Evolutionary conservation across 257 asterid genomes (phyloP).

Genomic region (Prunella vulgaris): DNA sequence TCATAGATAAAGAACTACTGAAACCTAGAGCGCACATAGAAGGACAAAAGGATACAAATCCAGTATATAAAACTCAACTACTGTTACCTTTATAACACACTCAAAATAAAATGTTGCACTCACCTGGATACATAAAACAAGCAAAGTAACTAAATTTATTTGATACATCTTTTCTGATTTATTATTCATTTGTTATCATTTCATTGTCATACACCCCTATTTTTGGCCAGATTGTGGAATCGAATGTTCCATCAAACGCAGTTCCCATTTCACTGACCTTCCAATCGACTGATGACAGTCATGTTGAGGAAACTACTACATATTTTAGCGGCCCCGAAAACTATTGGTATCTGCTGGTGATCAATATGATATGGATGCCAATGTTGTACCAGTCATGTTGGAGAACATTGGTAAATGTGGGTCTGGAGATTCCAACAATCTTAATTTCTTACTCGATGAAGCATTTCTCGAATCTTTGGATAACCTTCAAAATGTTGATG

Average conservation of each 20-base stretch:
- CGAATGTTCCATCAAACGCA: constrained; percentile 28
- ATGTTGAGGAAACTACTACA: constrained; percentile 31
- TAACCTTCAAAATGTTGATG: constrained; percentile 38
- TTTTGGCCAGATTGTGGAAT: constrained; percentile 46
- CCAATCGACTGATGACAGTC: constrained; percentile 29
- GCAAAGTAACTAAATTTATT: too few species aligned
- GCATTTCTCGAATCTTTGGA: constrained; percentile 49
- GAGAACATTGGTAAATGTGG: constrained; percentile 50
- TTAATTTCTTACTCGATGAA: constrained; percentile 47
- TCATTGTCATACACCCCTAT: constrained; percentile 3
- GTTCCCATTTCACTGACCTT: constrained; percentile 31
- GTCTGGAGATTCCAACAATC: constrained; percentile 29
- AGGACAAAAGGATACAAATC: neutral
- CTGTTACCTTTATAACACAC: neutral
- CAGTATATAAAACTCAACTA: neutral
- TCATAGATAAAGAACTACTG: neutral
- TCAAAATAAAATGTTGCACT: constrained; percentile 4
- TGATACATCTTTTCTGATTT: neutral
- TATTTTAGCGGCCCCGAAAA: constrained; percentile 26
- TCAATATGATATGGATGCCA: constrained; percentile 23
- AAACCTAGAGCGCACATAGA: neutral
- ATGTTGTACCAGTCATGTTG: constrained; percentile 29
- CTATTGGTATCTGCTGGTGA: constrained; percentile 23
- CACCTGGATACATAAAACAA: constrained; percentile 96
- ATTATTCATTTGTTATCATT: neutral